Conservation (phyloP, 352 stramenopile species). For the Phytophthora citrophthora region DNA sequence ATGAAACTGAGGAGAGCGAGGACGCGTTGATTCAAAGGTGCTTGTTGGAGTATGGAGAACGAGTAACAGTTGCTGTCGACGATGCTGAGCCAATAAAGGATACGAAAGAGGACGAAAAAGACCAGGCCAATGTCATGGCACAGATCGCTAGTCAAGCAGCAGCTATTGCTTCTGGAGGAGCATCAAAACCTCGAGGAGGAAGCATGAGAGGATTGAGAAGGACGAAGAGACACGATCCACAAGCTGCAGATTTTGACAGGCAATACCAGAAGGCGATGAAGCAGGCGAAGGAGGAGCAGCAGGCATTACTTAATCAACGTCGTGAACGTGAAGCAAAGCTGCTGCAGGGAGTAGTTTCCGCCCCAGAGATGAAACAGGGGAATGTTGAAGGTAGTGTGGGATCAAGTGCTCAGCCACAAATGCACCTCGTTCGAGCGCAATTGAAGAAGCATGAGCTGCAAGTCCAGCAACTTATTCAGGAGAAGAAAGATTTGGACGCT, state of each 20-base stretch:
- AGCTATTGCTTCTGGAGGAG: constrained; percentile 35
- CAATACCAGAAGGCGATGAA: constrained; percentile 66
- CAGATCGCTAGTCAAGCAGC: constrained; percentile 59
- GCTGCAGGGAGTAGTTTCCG: constrained; percentile 56
- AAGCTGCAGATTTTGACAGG: constrained; percentile 56
- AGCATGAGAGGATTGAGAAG: constrained; percentile 21
- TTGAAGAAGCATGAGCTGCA: constrained; percentile 43
- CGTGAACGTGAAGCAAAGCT: constrained; percentile 56
- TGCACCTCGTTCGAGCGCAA: constrained; percentile 27
- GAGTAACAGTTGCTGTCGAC: constrained; percentile 37
- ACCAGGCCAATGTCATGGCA: constrained; percentile 42
- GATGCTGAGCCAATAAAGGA: constrained; percentile 23
- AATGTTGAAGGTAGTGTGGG: constrained; percentile 12
- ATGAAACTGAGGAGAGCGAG: constrained; percentile 47
- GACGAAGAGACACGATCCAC: constrained; percentile 23
- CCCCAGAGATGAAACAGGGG: constrained; percentile 31
- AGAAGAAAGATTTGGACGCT: constrained; percentile 47
- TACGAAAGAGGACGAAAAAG: neutral
- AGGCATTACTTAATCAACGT: constrained; percentile 44
- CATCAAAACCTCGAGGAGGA: constrained; percentile 8
- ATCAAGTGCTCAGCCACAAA: constrained; percentile 4
- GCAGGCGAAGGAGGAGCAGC: constrained; percentile 60
- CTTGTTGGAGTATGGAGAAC: constrained; percentile 82
- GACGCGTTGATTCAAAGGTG: constrained; percentile 81
- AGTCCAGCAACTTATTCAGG: constrained; percentile 51